Conservation (phyloP, 768 basidiomycete genomes). For the Rhodosporidiobolus sp. region DNA sequence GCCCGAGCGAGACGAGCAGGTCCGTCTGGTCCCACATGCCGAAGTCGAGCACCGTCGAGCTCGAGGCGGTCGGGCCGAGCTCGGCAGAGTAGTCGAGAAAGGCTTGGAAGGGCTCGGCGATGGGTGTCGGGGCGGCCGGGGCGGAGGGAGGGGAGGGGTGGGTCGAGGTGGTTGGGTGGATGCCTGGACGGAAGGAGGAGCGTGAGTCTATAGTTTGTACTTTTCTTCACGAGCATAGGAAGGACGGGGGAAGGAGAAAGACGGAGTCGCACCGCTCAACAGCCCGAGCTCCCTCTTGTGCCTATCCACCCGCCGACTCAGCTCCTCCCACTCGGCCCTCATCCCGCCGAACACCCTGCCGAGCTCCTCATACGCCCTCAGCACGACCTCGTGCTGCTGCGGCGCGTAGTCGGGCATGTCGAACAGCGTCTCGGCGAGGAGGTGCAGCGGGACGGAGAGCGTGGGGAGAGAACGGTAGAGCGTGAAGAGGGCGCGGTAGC, state of each 20-base stretch:
- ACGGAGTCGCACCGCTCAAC: slow-evolving; percentile 16
- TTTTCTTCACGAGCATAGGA: neutral
- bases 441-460: slow-evolving; percentile 25
- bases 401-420: slow-evolving; percentile 25
- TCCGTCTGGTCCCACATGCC: slow-evolving; percentile 37
- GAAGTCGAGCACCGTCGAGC: slow-evolving; percentile 30
- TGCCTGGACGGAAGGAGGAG: neutral
- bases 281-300: slow-evolving; percentile 22
- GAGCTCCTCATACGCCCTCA: slow-evolving; percentile 29
- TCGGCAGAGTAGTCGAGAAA: slow-evolving; percentile 26
- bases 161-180: slow-evolving; percentile 13
- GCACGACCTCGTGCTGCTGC: slow-evolving; percentile 26
- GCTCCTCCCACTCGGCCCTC: neutral
- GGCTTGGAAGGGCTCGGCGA: slow-evolving; percentile 32
- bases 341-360: slow-evolving; percentile 2
- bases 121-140: neutral
- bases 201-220: accelerated
- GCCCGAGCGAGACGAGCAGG: slow-evolving; percentile 29
- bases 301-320: slow-evolving; percentile 19
- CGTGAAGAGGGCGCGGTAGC: slow-evolving; percentile 21
- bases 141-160: neutral
- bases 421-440: slow-evolving; percentile 21
- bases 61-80: slow-evolving; percentile 15
- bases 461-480: slow-evolving; percentile 28
- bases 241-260: neutral